Percentiles rank a stretch among this genome's conserved stretches.
These are phyloP conservation scores for Alternaria triticina DNA, from an alignment of 2,329 filamentous ascomycete genomes.

Conservation along the genomic window DNA sequence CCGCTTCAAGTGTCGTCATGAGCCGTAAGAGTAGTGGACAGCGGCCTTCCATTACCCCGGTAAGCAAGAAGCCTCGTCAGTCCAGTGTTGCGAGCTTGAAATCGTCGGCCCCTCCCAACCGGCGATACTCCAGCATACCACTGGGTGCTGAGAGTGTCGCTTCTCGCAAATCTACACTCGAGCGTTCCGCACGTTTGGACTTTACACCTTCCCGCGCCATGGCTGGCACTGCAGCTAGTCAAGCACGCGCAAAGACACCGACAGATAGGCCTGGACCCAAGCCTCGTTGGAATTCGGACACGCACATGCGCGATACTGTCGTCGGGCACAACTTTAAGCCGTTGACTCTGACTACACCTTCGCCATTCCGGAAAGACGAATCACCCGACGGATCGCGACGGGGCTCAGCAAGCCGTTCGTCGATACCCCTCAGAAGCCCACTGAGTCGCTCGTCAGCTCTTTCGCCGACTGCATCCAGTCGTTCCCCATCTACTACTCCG, in stretches of 20 bases:
- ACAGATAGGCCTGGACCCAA: slow-evolving; percentile 38
- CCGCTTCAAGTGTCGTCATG: slow-evolving; percentile 68
- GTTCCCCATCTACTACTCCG: slow-evolving; percentile 41
- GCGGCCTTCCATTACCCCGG: slow-evolving; percentile 53
- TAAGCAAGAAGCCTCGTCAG: slow-evolving; percentile 55
- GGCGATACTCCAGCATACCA: slow-evolving; percentile 58
- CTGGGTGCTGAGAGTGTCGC: slow-evolving; percentile 26
- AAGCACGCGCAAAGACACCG: slow-evolving; percentile 32
- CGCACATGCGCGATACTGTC: slow-evolving; percentile 47
- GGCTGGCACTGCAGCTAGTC: slow-evolving; percentile 33
- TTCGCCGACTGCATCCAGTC: slow-evolving; percentile 28
- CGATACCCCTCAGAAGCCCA: slow-evolving; percentile 46
- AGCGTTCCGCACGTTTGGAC: slow-evolving; percentile 22
- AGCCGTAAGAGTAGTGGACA: slow-evolving; percentile 59
- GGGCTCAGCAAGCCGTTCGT: slow-evolving; percentile 36
- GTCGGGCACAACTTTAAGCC: slow-evolving; percentile 50
- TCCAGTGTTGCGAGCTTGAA: slow-evolving; percentile 54
- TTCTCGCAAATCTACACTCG: slow-evolving; percentile 28
- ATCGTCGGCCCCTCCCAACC: slow-evolving; percentile 49
- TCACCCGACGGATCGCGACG: slow-evolving; percentile 27
- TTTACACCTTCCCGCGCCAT: slow-evolving; percentile 33
- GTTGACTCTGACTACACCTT: slow-evolving; percentile 41
- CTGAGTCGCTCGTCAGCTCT: slow-evolving; percentile 35
- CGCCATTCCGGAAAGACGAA: slow-evolving; percentile 36
- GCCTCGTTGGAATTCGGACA: slow-evolving; percentile 49